A percentile compares a stretch with the other conserved stretches of the same genome.
phyloP scores from a whole-genome alignment of 345 rosid species.

The Pseudoturritis turrita region DNA sequence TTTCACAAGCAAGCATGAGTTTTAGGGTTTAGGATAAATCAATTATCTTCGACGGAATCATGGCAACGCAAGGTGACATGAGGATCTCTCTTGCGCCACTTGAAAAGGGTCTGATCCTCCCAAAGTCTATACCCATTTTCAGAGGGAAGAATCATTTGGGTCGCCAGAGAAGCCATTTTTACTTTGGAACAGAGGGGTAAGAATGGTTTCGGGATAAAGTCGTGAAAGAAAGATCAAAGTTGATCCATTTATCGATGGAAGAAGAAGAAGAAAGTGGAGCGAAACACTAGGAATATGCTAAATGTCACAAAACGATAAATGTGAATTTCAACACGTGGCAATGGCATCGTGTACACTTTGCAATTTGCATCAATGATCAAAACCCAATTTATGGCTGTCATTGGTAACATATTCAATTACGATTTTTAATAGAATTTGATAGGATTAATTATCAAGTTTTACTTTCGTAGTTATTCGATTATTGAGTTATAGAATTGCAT shows the following conservation, averaged over 20 bases:
- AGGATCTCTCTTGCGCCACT: slow-evolving; percentile 86
- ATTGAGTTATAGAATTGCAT: too few species aligned
- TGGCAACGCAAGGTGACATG: slow-evolving; percentile 88
- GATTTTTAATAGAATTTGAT: too few species aligned
- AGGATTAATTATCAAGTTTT: too few species aligned
- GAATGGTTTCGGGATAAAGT: slow-evolving; percentile 45
- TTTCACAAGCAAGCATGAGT: neutral
- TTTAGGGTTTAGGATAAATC: neutral
- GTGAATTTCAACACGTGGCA: slow-evolving; percentile 4
- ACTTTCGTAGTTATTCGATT: too few species aligned
- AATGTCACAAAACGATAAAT: slow-evolving; percentile 21
- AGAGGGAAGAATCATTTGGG: slow-evolving; percentile 45
- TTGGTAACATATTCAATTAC: too few species aligned
- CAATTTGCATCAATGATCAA: neutral
- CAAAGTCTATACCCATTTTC: slow-evolving; percentile 60
- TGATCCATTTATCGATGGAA: slow-evolving; percentile 13
- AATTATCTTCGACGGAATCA: slow-evolving; percentile 73
- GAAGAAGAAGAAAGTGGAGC: neutral
- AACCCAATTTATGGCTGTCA: neutral
- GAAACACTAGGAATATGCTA: slow-evolving; percentile 13
- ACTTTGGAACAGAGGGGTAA: slow-evolving; percentile 15
- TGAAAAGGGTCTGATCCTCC: slow-evolving; percentile 82
- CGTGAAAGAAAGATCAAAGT: slow-evolving; percentile 40
- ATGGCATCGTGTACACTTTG: slow-evolving; percentile 16
- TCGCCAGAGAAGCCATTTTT: slow-evolving; percentile 44